phyloP scores from a whole-genome alignment of 2,329 filamentous ascomycete species.

The Aspergillus hortae region DNA sequence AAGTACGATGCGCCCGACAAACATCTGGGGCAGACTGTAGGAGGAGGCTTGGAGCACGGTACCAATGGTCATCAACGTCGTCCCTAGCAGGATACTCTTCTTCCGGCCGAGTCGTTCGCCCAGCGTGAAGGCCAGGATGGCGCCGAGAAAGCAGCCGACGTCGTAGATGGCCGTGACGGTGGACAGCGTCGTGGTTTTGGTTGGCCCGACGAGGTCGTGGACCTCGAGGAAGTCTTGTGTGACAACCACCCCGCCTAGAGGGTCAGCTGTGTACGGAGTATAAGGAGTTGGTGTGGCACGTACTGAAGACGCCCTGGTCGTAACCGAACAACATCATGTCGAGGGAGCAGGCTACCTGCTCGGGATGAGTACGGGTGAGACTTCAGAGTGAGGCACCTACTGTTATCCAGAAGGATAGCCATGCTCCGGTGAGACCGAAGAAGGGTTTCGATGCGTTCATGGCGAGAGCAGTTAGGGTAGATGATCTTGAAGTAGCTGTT shows the following conservation, averaged over 20 bases:
- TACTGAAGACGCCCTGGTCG: conserved; percentile 51
- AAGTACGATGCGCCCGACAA: conserved; percentile 44
- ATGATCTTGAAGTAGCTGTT: background rate
- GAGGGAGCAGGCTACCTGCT: conserved; percentile 4
- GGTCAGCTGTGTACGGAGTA: background rate
- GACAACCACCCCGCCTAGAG: conserved; percentile 50
- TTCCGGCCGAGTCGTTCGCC: conserved; percentile 48
- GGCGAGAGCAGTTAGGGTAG: background rate
- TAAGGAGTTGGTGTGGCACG: conserved; percentile 6
- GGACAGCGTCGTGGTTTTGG: conserved; percentile 13
- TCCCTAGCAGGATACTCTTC: conserved; percentile 45
- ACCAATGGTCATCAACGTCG: conserved; percentile 47
- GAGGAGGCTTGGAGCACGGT: conserved; percentile 48
- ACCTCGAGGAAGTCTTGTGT: conserved; percentile 48
- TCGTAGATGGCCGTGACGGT: conserved; percentile 52
- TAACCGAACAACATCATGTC: conserved; percentile 38
- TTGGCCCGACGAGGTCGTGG: background rate
- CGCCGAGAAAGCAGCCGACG: conserved; percentile 58
- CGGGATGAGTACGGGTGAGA: background rate
- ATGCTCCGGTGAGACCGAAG: background rate
- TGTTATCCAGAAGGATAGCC: background rate
- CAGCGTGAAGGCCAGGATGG: conserved; percentile 41
- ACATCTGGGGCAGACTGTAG: conserved; percentile 46
- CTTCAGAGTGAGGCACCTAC: background rate
- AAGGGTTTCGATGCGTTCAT: background rate